A percentile compares a stretch with the other conserved stretches of the same genome.
Evolutionary conservation across 202 grass and related monocot genomes (phyloP).

Genomic region (Zoysia matrella): DNA sequence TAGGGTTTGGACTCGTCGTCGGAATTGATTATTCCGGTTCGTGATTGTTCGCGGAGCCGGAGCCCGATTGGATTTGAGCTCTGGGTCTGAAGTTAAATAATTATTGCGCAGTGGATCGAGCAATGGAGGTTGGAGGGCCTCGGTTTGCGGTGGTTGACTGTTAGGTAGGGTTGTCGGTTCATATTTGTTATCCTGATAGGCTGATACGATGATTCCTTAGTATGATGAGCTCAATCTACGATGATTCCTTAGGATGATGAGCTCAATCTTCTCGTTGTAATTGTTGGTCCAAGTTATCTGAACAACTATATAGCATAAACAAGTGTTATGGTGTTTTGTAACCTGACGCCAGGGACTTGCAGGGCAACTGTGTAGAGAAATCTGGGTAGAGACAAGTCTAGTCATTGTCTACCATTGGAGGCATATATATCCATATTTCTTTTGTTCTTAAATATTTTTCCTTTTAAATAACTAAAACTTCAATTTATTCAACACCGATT

Average conservation of each 20-base stretch:
- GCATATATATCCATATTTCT: too few relatives aligned
- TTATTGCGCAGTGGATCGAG: neutral
- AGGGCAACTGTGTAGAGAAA: too few relatives aligned
- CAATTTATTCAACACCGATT: neutral
- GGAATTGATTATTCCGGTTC: neutral
- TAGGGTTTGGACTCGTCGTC: neutral
- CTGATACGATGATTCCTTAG: neutral
- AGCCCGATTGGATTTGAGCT: slow-evolving; percentile 23
- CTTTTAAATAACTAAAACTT: neutral
- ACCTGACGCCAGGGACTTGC: too few relatives aligned
- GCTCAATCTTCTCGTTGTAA: too few relatives aligned
- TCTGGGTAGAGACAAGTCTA: too few relatives aligned
- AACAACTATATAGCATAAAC: too few relatives aligned
- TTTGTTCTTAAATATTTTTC: neutral
- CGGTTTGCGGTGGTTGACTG: neutral
- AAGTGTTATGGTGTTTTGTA: too few relatives aligned
- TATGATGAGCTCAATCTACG: too few relatives aligned
- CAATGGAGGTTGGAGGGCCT: neutral
- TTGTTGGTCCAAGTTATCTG: too few relatives aligned
- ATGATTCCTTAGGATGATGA: too few relatives aligned
- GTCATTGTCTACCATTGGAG: too few relatives aligned
- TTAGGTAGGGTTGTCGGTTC: slow-evolving; percentile 11
- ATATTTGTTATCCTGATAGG: neutral
- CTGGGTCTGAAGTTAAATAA: neutral
- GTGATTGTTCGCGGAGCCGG: neutral